Evolutionary conservation across 108 stramenopile species (phyloP).

Genomic region (Nitzschia putrida): DNA sequence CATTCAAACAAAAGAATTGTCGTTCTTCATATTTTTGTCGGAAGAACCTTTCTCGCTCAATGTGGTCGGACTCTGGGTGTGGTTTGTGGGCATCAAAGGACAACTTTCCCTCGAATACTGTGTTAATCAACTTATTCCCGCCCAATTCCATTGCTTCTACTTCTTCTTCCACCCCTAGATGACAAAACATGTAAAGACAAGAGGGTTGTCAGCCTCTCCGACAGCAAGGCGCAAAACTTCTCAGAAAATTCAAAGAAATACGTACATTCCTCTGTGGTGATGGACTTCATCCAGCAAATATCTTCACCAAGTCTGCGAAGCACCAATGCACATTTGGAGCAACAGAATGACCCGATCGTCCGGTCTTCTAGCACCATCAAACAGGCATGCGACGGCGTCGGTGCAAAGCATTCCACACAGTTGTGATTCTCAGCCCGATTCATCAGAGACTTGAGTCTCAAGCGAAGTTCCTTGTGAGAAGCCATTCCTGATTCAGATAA

Average conservation of each 20-base stretch:
- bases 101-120: constrained; percentile 58
- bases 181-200: not conserved
- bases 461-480: not conserved
- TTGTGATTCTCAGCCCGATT: not conserved
- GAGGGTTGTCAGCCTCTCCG: too few species aligned
- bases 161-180: constrained; percentile 64
- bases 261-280: not conserved
- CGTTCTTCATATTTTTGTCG: constrained; percentile 66
- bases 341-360: not conserved
- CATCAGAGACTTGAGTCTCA: not conserved
- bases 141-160: constrained; percentile 71
- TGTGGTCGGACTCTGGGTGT: constrained; percentile 42
- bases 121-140: constrained; percentile 63
- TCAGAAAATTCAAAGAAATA: not conserved
- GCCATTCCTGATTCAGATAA: not conserved
- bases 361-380: not conserved
- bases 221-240: not conserved
- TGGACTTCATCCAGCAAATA: not conserved
- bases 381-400: not conserved
- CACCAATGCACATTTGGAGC: not conserved
- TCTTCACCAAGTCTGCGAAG: not conserved
- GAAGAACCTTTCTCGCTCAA: constrained; percentile 59
- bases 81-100: constrained; percentile 43
- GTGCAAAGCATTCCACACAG: not conserved
- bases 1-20: constrained; percentile 36